phyloP scores from a whole-genome alignment of 768 basidiomycete genomes.

The Erythrobasidium yunnanense region DNA sequence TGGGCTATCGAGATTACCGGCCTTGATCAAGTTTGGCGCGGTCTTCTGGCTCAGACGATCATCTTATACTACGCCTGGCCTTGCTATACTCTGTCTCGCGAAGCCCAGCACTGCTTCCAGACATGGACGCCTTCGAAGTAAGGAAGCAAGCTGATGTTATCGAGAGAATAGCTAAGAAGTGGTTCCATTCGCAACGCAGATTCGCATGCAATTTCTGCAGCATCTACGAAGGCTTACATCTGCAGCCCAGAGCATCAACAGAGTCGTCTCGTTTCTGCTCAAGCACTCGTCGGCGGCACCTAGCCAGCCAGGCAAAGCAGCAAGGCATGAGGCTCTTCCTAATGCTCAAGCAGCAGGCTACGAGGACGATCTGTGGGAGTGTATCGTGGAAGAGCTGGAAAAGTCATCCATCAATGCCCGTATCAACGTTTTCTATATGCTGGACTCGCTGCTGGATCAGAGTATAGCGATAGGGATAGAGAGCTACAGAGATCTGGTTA shows the following conservation, averaged over 20 bases:
- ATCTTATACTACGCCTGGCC: too few relatives aligned
- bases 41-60: too few relatives aligned
- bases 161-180: too few relatives aligned
- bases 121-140: constrained; percentile 38
- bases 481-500: constrained; percentile 40
- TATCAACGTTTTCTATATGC: constrained; percentile 46
- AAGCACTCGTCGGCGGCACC: constrained; percentile 39
- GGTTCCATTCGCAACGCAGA: too few relatives aligned
- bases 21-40: too few relatives aligned
- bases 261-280: constrained; percentile 43
- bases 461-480: constrained; percentile 32
- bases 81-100: too few relatives aligned
- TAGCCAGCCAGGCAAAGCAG: neutral
- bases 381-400: constrained; percentile 43
- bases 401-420: constrained; percentile 43
- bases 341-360: neutral
- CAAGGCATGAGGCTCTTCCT: neutral
- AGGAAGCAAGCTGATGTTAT: neutral
- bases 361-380: constrained; percentile 46
- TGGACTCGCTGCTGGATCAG: constrained; percentile 42
- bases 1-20: too few relatives aligned
- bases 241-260: constrained; percentile 43
- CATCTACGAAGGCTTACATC: constrained; percentile 43
- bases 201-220: constrained; percentile 43
- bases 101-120: neutral